Evolutionary conservation across 1,284 basidiomycete genomes (phyloP), one percentile per base, ranked within the genome.

Genomic region (Austropuccinia psidii): DNA sequence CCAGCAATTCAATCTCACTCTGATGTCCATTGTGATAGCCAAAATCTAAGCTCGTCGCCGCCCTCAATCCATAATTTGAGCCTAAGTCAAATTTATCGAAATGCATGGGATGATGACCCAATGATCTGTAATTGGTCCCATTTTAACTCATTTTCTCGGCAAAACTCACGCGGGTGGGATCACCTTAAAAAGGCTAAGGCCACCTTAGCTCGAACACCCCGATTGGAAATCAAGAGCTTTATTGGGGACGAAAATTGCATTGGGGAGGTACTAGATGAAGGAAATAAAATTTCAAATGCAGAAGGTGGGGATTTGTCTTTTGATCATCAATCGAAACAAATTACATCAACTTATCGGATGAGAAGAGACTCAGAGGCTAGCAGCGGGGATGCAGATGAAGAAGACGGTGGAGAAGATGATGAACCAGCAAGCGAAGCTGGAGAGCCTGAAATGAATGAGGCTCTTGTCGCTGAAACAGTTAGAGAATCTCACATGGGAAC

Each of bases 351-450:
- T 43, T 73, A 61, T 41, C 69, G 69, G 39, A 21, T 50, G 33
- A 52, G 37, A 50, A 45, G 69, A 8, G 58, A 64, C 27, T 73
- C 60, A 37, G 69, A 73, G 39, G 57, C 24, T 35, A 73, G 60
- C 47, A 73, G 69, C 45, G 45, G 60, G 27, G 69, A 73, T 64
- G 69, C 55, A 33, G 69, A 73, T 52, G 69, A 73, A 29, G 69
- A 73, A 52, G 60, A 73, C 64, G 69, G 41, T 27, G 60, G 69
- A 49, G 54, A 57, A 35, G 68, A 70, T 62, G 69, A 73, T 41
- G 69, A 73, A n/a, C 45, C 50, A 41, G n/a, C 15, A 24, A 73
- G 60, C 55, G 69, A 64, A 11, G 35, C 33, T 17, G 57, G 57
- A 33, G 11, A 45, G 41, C n/a, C 9, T 19, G n/a, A n/a, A 11